These are phyloP conservation scores for Nigrograna mackinnonii DNA, from an alignment of 2,329 filamentous ascomycete genomes.

Conservation along the genomic window DNA sequence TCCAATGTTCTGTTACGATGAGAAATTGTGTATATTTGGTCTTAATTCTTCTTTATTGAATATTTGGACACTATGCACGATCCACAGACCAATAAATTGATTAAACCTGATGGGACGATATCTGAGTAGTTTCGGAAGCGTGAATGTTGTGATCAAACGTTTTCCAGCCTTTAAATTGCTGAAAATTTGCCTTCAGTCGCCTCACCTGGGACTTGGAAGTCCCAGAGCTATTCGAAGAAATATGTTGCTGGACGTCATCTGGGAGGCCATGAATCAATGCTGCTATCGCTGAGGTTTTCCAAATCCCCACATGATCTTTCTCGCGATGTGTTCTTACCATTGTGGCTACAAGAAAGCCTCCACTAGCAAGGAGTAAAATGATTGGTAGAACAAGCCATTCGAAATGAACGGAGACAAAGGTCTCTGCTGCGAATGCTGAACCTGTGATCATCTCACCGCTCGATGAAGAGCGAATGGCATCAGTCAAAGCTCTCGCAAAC, in stretches of 20 bases:
- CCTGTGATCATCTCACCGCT: constrained; percentile 12
- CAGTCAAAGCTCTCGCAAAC: constrained; percentile 18
- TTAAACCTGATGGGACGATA: no score
- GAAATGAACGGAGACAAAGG: constrained; percentile 31
- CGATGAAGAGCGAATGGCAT: constrained; percentile 14
- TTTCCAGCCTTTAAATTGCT: no score
- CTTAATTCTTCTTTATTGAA: no score
- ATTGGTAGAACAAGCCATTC: constrained; percentile 34
- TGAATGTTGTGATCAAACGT: no score
- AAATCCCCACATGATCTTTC: constrained; percentile 19
- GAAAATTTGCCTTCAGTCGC: no score
- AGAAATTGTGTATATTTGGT: no score
- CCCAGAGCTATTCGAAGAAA: no score
- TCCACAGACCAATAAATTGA: no score
- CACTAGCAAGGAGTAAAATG: constrained; percentile 15
- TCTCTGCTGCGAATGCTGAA: constrained; percentile 17
- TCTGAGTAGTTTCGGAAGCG: no score
- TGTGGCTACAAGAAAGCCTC: constrained; percentile 28
- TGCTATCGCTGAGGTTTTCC: constrained; percentile 29
- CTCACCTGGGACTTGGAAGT: no score
- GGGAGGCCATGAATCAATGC: constrained; percentile 24
- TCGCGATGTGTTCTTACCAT: constrained; percentile 19
- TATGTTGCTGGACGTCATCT: constrained; percentile 16
- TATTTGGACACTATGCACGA: no score
- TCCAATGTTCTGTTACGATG: no score